Conservation (phyloP, 257 asterid genomes). For the Salvia rosmarinus region DNA sequence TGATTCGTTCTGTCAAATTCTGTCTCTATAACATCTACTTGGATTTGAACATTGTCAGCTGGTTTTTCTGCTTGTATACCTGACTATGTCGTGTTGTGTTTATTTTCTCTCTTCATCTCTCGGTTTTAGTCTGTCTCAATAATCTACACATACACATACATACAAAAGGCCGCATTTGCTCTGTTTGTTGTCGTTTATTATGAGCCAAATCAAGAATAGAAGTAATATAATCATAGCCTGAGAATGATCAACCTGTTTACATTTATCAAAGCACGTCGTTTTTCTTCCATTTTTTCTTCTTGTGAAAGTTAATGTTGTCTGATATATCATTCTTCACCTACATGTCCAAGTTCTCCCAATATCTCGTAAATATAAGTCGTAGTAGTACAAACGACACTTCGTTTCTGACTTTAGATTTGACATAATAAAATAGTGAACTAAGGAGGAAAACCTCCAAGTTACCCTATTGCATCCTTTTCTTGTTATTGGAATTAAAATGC, state of each 20-base stretch:
- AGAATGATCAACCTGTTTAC: neutral
- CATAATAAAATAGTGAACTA: too few relatives aligned
- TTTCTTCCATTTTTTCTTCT: too few relatives aligned
- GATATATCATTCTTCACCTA: too few relatives aligned
- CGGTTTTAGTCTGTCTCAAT: neutral
- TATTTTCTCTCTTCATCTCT: too few relatives aligned
- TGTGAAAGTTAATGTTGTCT: neutral
- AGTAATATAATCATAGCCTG: neutral
- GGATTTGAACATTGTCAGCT: neutral
- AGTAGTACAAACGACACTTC: too few relatives aligned
- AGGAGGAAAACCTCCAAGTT: too few relatives aligned
- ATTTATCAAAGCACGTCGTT: neutral
- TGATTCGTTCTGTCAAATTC: slow-evolving; percentile 10
- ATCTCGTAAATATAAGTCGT: too few relatives aligned
- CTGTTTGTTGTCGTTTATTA: neutral
- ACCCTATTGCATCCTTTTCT: too few relatives aligned
- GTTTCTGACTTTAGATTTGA: too few relatives aligned
- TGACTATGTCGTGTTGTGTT: neutral
- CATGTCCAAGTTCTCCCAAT: too few relatives aligned
- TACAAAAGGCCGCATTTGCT: neutral
- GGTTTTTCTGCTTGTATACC: neutral
- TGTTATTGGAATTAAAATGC: too few relatives aligned
- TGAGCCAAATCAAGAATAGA: neutral
- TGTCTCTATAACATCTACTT: neutral
- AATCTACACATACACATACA: too few relatives aligned